Base-by-base conservation (phyloP, 139 green algal genomes). In the Auxenochlorella pyrenoidosa region DNA sequence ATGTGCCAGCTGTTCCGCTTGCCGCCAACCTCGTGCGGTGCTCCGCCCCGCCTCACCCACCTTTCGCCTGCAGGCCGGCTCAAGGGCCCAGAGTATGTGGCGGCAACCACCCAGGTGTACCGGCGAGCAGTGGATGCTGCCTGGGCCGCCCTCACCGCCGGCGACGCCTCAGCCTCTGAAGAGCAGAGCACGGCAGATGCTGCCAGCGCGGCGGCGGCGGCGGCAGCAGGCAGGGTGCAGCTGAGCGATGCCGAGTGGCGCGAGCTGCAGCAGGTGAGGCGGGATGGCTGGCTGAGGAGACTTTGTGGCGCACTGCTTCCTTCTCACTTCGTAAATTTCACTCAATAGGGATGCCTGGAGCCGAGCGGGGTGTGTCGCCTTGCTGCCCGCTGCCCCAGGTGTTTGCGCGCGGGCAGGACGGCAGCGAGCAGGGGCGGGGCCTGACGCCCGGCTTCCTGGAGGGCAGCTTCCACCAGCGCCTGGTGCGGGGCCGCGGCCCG, bases 21-120 rank as follows among this genome's bases (percentile, higher is more conserved):
- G 54, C 54, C 3, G 54, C 63, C 21, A 16, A n/a, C 28, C 22
- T 71, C 38, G 5, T 10, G 63, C 54, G 18, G 10, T 24, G 54
- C 16, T 13, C 54, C 54, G 2, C 15, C 70, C 6, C 36, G 12
- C 19, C 65, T 73, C 5, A 1, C 34, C 2, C 36, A 30, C 70
- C 40, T 32, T 4, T 8, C 92, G 59, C 93, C 92, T 54, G 90
- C 94, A 88, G 90, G 91, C 5, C 90, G 96, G 13, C 92, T 98
- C 38, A 98, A 98, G 88, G 94, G 95, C 19, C 94, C 95, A 12
- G 96, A 98, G 87, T 98, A 98, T 88, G 95, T 97, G 22, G 93
- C 93, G 1, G 73, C 94, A n/a, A 97, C 95, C 0, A 97, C 95
- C 2, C 30, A 34, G 40, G 83, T 89, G 18, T 96, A 95, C 80